Base-by-base conservation (phyloP, 2,329 filamentous ascomycete genomes). In the Metarhizium brunneum region DNA sequence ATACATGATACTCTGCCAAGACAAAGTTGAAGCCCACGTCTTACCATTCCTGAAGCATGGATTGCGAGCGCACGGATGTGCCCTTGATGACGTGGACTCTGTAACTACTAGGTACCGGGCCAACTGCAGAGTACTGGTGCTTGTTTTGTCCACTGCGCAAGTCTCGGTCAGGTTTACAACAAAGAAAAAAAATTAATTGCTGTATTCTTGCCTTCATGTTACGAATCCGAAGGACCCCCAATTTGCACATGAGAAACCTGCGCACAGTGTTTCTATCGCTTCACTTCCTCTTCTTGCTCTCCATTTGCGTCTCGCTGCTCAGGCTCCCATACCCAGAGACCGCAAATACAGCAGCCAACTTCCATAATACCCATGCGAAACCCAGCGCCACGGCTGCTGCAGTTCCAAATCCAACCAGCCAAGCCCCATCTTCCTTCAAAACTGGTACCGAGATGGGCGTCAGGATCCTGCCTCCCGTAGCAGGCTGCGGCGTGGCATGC, bases 321-420 rank as follows among this genome's bases (percentile, higher is more conserved):
- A 25, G 10, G 13, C 36, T 6, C 14, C 52, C 53, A 40, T 58
- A 50, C 2, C 56, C 57, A 25, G 56, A 54, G 2, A 43, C 54
- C 36, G 36, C 42, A 16, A 54, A 57, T 6, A 50, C 61, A 10
- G 54, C 56, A 8, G 65, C 32, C 47, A 88, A 68, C 65, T 80
- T 85, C 78, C 80, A 85, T 16, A 85, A 62, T 18, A 90, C 76
- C 84, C 86, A 91, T n/a, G 76, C 65, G 65, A 89, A 88, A 0
- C 88, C 88, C 43, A 85, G 61, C 2, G 77, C 58, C 13, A 91
- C 80, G 1, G 76, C 81, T 1, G 69, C 71, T 3, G 82, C 74
- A 0, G 87, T 91, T 3, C 83, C 82, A 25, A 67, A 61, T 36
- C 75, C 74, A 49, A 82, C 70, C 65, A 76, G 79, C 16, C 67